Evolutionary conservation across 129 eudicot genomes (phyloP).

Genomic region (Flaveria sonorensis): DNA sequence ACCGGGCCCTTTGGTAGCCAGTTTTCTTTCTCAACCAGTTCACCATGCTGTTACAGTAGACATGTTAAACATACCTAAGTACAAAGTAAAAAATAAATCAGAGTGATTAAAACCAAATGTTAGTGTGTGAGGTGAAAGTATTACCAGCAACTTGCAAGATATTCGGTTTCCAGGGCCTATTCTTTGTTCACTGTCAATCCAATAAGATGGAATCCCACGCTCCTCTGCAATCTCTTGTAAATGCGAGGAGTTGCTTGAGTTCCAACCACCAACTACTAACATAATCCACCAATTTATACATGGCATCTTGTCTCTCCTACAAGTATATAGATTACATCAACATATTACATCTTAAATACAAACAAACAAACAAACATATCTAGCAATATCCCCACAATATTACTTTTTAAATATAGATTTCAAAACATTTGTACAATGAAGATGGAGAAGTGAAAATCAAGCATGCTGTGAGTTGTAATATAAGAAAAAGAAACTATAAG

Average conservation of each 20-base stretch:
- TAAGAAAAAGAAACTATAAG: not conserved
- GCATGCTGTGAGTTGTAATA: not conserved
- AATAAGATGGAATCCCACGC: constrained; percentile 91
- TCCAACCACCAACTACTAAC: constrained; percentile 92
- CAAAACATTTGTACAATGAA: not conserved
- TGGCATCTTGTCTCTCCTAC: constrained; percentile 99
- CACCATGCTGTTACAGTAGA: constrained; percentile 67
- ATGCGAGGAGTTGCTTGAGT: constrained; percentile 97
- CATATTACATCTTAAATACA: not conserved
- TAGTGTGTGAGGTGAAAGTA: not conserved
- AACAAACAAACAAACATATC: too few relatives aligned
- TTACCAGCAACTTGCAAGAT: constrained; percentile 67
- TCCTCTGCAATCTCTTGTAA: constrained; percentile 92
- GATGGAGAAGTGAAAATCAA: not conserved
- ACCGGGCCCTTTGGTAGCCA: constrained; percentile 87
- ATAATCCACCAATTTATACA: constrained; percentile 91
- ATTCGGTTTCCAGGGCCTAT: constrained; percentile 93
- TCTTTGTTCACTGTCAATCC: constrained; percentile 92
- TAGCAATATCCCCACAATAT: too few relatives aligned
- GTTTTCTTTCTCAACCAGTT: constrained; percentile 88
- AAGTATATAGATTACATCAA: constrained; percentile 10
- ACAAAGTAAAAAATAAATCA: not conserved
- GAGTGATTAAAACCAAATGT: not conserved
- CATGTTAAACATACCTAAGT: not conserved
- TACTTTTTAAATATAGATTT: not conserved